A percentile compares a stretch with the other conserved stretches of the same genome.
phyloP scores from a whole-genome alignment of 31 red algal species.

The Endocladia muricata region DNA sequence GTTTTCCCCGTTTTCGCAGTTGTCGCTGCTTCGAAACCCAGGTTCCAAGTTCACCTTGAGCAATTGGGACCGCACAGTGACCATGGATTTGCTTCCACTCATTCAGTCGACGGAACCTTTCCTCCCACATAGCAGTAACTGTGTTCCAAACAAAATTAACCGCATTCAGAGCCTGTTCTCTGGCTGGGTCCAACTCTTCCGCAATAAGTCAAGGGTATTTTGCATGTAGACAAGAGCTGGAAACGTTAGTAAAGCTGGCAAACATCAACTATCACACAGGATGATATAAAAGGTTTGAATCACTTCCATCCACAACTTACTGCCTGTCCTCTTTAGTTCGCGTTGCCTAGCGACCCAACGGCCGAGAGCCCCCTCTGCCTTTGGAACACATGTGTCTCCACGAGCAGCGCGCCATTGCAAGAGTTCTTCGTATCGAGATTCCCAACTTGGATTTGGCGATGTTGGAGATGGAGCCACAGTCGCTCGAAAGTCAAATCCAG shows the following conservation, averaged over 20 bases:
- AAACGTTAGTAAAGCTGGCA: neutral
- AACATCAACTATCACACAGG: neutral
- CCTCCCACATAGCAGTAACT: conserved; percentile 71
- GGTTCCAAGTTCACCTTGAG: conserved; percentile 70
- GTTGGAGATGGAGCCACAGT: neutral
- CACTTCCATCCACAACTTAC: conserved; percentile 48
- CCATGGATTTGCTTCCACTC: conserved; percentile 54
- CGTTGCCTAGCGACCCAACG: conserved; percentile 84
- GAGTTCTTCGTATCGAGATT: conserved; percentile 57
- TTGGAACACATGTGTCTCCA: conserved; percentile 73
- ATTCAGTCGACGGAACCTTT: conserved; percentile 51
- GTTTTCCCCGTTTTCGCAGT: conserved; percentile 48
- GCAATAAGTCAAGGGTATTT: neutral
- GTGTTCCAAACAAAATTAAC: conserved; percentile 84
- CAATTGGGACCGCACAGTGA: conserved; percentile 66
- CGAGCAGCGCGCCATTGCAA: conserved; percentile 38
- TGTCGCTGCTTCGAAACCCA: conserved; percentile 82
- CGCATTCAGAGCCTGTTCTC: conserved; percentile 55
- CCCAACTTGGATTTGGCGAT: conserved; percentile 49
- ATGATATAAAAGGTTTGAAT: too few relatives aligned
- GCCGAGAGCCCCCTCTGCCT: conserved; percentile 71
- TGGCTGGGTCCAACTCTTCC: conserved; percentile 43
- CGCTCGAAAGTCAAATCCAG: neutral
- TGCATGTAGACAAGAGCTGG: neutral
- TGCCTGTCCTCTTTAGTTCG: conserved; percentile 64